Evolutionary conservation across 768 basidiomycete genomes (phyloP), one percentile per base, ranked within the genome.

Genomic region (Collybiopsis luxurians): DNA sequence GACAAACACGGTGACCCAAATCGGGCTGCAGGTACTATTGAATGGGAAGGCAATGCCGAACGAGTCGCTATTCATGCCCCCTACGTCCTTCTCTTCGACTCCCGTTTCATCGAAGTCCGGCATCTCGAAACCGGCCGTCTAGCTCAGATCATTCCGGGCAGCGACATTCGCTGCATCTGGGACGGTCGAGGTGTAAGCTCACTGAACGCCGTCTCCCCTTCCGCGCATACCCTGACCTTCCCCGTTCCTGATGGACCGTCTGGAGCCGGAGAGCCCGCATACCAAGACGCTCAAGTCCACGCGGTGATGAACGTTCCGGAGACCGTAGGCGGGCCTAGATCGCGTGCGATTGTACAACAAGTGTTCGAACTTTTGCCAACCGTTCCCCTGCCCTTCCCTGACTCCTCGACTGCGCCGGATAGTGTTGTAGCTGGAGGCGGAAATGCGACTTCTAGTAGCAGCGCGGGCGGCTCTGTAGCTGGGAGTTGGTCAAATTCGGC

Each of bases 21-120:
- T 62, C 84, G 92, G 27, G 63, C 73, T 6, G 74, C 80, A 17
- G 81, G 82, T 17, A 85, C 86, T 4, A 89, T 97, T 55, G 95
- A 98, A 70, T 98, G 94, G 93, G 95, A 98, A 69, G 92, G 94
- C 17, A 89, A 83, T 0, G 92, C 92, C 0, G 91, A 95, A 61
- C 86, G 85, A 28, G 92, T 92, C 23, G 92, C 93, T 1, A 86
- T 92, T 73, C 94, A 95, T 67, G 83, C 87, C 44, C 95, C 94
- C 1, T 94, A 95, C 65, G 77, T 98, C 46, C 78, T 95, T 43
- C 82, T 95, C 47, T 92, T 96, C 67, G 92, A 95, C 67, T 79
- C 84, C 10, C 87, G 90, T 2, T 95, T 97, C 74, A 90, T 97
- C 63, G 94, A 97, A 71, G 82, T 97, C 39, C 84, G 94, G 21